A percentile compares a stretch with the other conserved stretches of the same genome.
phyloP scores from a whole-genome alignment of 106 monocot species.

The Dactylorhiza incarnata region DNA sequence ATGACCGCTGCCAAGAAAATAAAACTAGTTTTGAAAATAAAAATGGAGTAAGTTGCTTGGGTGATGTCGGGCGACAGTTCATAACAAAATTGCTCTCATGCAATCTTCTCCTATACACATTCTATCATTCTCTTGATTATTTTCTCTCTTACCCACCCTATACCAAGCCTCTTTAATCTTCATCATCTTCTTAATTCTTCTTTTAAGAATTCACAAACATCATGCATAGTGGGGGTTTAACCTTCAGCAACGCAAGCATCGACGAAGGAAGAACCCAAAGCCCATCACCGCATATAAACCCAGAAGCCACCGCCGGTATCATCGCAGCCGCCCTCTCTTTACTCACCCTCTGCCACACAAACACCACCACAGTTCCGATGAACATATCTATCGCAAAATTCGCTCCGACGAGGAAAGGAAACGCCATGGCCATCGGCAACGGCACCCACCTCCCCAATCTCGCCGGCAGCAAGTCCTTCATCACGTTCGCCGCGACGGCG shows the following conservation, averaged over 20 bases:
- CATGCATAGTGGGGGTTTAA: slow-evolving; percentile 72
- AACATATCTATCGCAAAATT: slow-evolving; percentile 48
- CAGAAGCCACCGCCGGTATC: slow-evolving; percentile 55
- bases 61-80: too few species aligned
- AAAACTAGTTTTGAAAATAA: too few species aligned
- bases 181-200: background rate
- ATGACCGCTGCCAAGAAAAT: too few species aligned
- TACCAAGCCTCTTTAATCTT: background rate
- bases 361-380: slow-evolving; percentile 32
- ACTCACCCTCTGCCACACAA: slow-evolving; percentile 24
- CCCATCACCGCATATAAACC: slow-evolving; percentile 66
- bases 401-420: slow-evolving; percentile 32
- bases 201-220: slow-evolving; percentile 27
- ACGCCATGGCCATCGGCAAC: slow-evolving; percentile 45
- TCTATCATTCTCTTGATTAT: background rate
- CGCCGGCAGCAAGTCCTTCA: slow-evolving; percentile 19
- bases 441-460: slow-evolving; percentile 29
- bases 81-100: background rate
- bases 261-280: slow-evolving; percentile 62
- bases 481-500: slow-evolving; percentile 20
- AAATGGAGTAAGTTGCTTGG: too few species aligned
- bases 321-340: slow-evolving; percentile 21
- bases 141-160: background rate
- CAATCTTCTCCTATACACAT: background rate
- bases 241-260: slow-evolving; percentile 48